Percentiles rank a stretch among this genome's conserved stretches.
Conservation (phyloP, 768 basidiomycete species). For the Amyloporia xantha region DNA sequence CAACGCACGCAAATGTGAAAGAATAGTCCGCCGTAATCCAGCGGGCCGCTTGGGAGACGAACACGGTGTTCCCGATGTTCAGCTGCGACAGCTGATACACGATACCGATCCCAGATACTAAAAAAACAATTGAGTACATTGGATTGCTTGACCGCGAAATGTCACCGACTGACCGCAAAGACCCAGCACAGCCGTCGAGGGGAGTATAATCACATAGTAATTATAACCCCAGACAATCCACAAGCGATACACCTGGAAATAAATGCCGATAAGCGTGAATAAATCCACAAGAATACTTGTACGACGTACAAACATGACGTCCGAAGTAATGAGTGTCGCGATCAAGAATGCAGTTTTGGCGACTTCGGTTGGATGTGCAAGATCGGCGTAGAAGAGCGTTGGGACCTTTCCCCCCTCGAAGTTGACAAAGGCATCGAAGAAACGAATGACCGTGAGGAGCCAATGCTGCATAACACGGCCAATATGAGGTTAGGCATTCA, state of each 20-base stretch:
- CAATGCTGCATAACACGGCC: not conserved
- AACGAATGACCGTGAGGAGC: not conserved
- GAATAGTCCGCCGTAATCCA: not conserved
- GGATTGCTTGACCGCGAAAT: not conserved
- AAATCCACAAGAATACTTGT: not conserved
- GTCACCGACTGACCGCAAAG: not conserved
- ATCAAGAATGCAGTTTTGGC: not conserved
- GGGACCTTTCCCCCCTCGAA: not conserved
- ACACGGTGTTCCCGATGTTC: not conserved
- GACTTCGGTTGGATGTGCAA: conserved; percentile 1
- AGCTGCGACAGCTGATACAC: not conserved
- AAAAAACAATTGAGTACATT: not conserved
- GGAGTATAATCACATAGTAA: not conserved
- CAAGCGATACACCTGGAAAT: not conserved
- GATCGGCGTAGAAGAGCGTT: not conserved
- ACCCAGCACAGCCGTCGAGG: not conserved
- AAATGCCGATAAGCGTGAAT: not conserved
- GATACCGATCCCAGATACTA: not conserved
- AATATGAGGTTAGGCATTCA: not conserved
- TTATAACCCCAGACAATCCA: conserved; percentile 1
- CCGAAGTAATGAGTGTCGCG: not conserved
- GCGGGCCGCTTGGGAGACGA: not conserved
- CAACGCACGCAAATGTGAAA: conserved; percentile 1
- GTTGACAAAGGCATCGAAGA: conserved; percentile 3
- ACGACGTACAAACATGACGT: not conserved